Evolutionary conservation across 768 basidiomycete species (phyloP).

Genomic region (Hebeloma cylindrosporum): DNA sequence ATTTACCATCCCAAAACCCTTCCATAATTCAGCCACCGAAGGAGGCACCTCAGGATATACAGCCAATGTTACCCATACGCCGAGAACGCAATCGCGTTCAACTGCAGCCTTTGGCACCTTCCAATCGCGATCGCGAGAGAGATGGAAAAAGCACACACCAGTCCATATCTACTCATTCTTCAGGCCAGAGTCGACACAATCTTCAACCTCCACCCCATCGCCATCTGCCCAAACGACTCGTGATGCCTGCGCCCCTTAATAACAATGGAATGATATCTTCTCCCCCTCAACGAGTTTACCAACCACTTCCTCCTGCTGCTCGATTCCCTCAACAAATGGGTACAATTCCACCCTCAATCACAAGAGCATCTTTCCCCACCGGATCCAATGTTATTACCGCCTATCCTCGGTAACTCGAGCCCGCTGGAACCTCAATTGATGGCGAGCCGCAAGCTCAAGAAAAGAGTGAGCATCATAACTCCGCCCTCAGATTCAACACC

Average conservation of each 20-base stretch:
- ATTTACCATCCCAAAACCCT: no score
- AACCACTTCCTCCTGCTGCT: constrained; percentile 9
- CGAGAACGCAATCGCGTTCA: neutral
- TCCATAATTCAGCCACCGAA: neutral
- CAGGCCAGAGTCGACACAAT: constrained; percentile 22
- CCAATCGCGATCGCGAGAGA: constrained; percentile 11
- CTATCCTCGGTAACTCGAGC: constrained; percentile 12
- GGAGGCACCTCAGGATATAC: neutral
- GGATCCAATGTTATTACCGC: constrained; percentile 2
- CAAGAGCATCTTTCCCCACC: constrained; percentile 8
- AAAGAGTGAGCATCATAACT: constrained; percentile 25
- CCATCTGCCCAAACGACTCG: constrained; percentile 59
- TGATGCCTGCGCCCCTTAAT: constrained; percentile 74
- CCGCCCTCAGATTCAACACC: constrained; percentile 15
- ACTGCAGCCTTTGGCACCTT: neutral
- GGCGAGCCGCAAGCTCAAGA: constrained; percentile 29
- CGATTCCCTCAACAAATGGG: constrained; percentile 14
- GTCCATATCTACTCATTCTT: constrained; percentile 26
- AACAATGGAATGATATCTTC: constrained; percentile 13
- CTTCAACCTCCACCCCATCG: constrained; percentile 26
- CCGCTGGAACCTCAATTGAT: constrained; percentile 23
- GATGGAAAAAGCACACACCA: constrained; percentile 27
- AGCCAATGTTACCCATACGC: neutral
- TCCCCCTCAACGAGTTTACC: constrained; percentile 1
- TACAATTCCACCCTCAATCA: constrained; percentile 13